These are phyloP conservation scores for Tolypocladium tropicale DNA, from an alignment of 2,329 filamentous ascomycete genomes.

Conservation along the genomic window DNA sequence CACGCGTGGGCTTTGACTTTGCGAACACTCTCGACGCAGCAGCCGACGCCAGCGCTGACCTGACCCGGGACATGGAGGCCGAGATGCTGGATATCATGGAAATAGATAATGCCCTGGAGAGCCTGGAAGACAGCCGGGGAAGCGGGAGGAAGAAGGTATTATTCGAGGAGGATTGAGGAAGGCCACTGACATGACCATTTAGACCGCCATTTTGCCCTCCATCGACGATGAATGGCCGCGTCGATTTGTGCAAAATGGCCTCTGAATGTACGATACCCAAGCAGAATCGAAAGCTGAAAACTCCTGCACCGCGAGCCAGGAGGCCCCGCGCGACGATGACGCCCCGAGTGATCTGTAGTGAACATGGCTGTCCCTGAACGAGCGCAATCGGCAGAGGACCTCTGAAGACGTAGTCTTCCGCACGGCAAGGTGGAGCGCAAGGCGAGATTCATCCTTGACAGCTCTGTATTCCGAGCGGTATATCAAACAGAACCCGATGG, in stretches of 20 bases:
- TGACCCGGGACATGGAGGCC: conserved; percentile 44
- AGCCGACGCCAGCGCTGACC: conserved; percentile 39
- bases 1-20: conserved; percentile 36
- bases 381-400: not conserved
- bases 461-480: conserved; percentile 71
- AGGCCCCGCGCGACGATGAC: not conserved
- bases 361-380: not conserved
- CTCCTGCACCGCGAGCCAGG: not conserved
- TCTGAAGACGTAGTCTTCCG: conserved; percentile 28
- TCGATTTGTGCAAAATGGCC: not conserved
- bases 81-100: conserved; percentile 58
- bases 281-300: conserved; percentile 3
- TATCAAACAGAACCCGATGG: conserved; percentile 31
- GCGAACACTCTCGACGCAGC: conserved; percentile 39
- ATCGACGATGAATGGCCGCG: not conserved
- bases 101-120: conserved; percentile 49
- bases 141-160: conserved; percentile 41
- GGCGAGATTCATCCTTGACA: conserved; percentile 63
- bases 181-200: conserved; percentile 11
- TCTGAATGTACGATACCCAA: conserved; percentile 11
- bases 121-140: conserved; percentile 39
- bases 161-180: conserved; percentile 31
- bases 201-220: conserved; percentile 4
- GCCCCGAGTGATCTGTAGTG: not conserved
- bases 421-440: conserved; percentile 69